Conservation (phyloP, 768 basidiomycete species). For the Sporobolomyces pararoseus region DNA sequence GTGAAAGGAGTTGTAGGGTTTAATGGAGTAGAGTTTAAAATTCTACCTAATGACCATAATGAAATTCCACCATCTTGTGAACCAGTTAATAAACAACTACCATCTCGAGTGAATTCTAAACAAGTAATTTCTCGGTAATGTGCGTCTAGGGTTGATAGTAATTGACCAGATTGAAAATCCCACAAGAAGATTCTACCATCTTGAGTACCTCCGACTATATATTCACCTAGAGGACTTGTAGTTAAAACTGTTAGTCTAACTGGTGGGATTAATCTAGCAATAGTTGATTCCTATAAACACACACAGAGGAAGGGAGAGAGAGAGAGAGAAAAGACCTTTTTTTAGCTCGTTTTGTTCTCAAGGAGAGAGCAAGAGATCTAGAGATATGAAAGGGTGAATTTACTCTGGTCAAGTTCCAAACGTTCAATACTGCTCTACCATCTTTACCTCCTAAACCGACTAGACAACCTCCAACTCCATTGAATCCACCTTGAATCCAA, state of each 20-base stretch:
- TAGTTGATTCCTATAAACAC: constrained; percentile 44
- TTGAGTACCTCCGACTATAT: constrained; percentile 80
- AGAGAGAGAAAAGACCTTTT: too few relatives aligned
- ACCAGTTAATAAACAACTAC: constrained; percentile 47
- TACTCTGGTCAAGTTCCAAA: constrained; percentile 90
- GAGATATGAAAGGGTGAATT: too few relatives aligned
- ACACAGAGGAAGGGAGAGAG: too few relatives aligned
- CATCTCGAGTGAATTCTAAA: constrained; percentile 77
- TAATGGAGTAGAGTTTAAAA: constrained; percentile 30
- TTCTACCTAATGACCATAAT: too few relatives aligned
- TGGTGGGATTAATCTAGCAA: constrained; percentile 77
- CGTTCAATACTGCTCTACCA: constrained; percentile 81
- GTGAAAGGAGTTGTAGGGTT: constrained; percentile 61
- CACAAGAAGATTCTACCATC: constrained; percentile 90
- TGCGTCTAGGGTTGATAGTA: constrained; percentile 85
- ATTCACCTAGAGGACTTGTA: constrained; percentile 66
- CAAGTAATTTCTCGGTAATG: constrained; percentile 87
- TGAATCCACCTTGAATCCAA: constrained; percentile 62
- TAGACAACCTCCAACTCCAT: constrained; percentile 76
- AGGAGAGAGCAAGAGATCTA: neutral
- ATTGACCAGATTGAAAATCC: constrained; percentile 74
- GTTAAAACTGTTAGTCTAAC: constrained; percentile 81
- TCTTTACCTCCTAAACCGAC: constrained; percentile 67
- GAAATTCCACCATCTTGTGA: too few relatives aligned
- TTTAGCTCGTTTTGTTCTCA: neutral